phyloP scores from a whole-genome alignment of 306 rosid genomes.

The Medicago ruthenica region DNA sequence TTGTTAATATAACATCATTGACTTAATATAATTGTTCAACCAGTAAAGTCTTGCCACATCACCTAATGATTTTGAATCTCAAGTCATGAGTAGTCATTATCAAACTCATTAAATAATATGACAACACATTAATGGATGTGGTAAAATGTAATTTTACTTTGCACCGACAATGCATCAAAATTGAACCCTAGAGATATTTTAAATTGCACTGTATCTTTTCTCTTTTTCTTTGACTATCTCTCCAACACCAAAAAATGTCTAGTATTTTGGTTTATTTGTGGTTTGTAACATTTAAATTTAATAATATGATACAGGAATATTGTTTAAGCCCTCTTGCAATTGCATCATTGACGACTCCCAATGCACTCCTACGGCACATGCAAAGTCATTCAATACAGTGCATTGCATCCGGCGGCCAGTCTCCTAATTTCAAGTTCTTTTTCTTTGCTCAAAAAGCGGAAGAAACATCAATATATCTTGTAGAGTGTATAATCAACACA shows the following conservation, averaged over 20 bases:
- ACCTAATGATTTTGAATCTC: constrained; percentile 16
- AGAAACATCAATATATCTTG: constrained; percentile 74
- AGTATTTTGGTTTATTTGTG: constrained; percentile 32
- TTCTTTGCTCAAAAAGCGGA: constrained; percentile 96
- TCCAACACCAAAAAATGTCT: not conserved
- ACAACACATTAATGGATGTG: not conserved
- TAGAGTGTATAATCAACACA: constrained; percentile 93
- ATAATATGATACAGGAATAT: constrained; percentile 66
- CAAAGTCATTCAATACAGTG: constrained; percentile 84
- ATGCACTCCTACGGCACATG: constrained; percentile 82
- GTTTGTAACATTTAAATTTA: not conserved
- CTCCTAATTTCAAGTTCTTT: constrained; percentile 92
- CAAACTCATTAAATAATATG: not conserved
- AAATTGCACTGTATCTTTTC: not conserved
- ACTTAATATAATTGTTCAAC: not conserved
- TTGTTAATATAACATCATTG: constrained; percentile 32
- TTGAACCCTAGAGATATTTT: constrained; percentile 25
- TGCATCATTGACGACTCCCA: constrained; percentile 67
- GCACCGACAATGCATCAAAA: not conserved
- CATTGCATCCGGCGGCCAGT: constrained; percentile 94
- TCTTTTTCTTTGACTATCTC: constrained; percentile 2
- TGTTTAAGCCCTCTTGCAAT: constrained; percentile 74
- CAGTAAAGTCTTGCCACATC: not conserved
- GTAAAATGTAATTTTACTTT: not conserved
- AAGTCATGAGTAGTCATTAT: not conserved